Evolutionary conservation across 2,329 filamentous ascomycete species (phyloP).

Genomic region (Aspergillus sp.): DNA sequence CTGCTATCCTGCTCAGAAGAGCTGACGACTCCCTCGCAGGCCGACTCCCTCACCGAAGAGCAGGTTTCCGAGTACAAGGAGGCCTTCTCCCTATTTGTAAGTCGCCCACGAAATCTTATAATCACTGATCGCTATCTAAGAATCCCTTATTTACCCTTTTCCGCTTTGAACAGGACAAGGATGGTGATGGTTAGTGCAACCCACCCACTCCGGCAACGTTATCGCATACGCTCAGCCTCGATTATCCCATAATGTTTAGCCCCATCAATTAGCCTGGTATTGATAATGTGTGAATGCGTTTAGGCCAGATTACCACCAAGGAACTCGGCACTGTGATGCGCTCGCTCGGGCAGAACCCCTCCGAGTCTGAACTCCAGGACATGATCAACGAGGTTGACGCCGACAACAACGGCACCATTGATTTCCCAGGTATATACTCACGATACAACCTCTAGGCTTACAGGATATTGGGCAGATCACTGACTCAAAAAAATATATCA

Average conservation of each 20-base stretch:
- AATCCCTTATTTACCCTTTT: conserved; percentile 27
- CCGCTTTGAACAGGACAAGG: conserved; percentile 70
- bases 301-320: conserved; percentile 90
- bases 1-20: conserved; percentile 25
- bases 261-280: background rate
- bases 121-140: background rate
- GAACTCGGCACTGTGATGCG: conserved; percentile 90
- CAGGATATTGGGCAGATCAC: conserved; percentile 2
- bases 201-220: background rate
- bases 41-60: conserved; percentile 98
- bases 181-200: conserved; percentile 78
- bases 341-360: conserved; percentile 86
- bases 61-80: conserved; percentile 99
- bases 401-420: conserved; percentile 91
- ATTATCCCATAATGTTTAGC: background rate
- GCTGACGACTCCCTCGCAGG: conserved; percentile 60
- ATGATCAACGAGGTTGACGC: conserved; percentile 95
- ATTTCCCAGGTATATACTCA: conserved; percentile 74
- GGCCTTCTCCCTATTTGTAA: conserved; percentile 99
- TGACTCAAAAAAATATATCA: conserved; percentile 41
- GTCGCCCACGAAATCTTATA: conserved; percentile 46
- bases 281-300: background rate
- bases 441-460: background rate
- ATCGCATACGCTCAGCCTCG: conserved; percentile 1
- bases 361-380: conserved; percentile 86